Percentiles rank a stretch among this genome's conserved stretches.
Evolutionary conservation across 139 green algal genomes (phyloP).

Genomic region (Volvox reticuliferus): DNA sequence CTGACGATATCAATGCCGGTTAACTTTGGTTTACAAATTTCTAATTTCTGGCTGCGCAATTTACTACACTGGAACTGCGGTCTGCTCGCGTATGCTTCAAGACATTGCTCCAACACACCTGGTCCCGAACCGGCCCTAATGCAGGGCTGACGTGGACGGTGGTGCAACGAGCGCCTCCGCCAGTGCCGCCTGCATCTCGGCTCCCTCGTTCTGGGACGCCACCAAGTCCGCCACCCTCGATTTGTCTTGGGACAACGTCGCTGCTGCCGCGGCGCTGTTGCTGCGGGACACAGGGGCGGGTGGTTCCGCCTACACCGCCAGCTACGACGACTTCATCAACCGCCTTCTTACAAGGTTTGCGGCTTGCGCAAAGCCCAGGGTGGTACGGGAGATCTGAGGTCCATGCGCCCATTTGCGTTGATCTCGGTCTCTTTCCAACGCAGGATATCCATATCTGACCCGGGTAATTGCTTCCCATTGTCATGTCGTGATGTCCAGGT

Average conservation of each 20-base stretch:
- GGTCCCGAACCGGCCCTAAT: no score
- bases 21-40: no score
- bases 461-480: no score
- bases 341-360: conserved; percentile 1
- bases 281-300: conserved; percentile 28
- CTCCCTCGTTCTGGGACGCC: background rate
- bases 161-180: background rate
- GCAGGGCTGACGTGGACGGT: conserved; percentile 25
- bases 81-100: no score
- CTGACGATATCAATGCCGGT: no score
- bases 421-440: no score
- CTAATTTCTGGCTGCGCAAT: no score
- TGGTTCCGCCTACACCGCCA: background rate
- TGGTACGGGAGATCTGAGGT: no score
- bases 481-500: background rate
- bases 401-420: no score
- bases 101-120: background rate
- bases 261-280: background rate
- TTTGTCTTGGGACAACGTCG: conserved; percentile 8
- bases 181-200: background rate
- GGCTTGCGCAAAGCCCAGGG: background rate
- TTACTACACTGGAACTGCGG: no score
- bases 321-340: conserved; percentile 6
- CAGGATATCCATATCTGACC: no score
- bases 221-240: conserved; percentile 5